Evolutionary conservation across 2,329 filamentous ascomycete genomes (phyloP), one percentile per base, ranked within the genome.

Genomic region (Arthrobotrys pseudoclavata): DNA sequence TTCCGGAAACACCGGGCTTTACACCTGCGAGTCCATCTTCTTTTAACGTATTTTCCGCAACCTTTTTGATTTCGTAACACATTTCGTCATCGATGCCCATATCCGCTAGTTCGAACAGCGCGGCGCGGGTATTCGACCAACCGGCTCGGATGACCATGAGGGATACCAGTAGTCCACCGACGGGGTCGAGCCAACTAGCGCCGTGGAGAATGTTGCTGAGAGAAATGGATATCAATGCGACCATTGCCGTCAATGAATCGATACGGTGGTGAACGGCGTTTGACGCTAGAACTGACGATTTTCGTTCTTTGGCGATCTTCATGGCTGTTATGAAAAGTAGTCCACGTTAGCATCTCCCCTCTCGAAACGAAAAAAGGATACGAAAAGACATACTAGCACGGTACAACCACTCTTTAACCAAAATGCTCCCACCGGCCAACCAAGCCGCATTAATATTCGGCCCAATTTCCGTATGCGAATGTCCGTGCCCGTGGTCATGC

Each of bases 181-280:
- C 92, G 9, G 96, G 94, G 84, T 99, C 96, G 62, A 98, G 87
- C 94, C 96, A 98, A 31, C 91, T 89, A 66, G 95, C 94, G 82
- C 94, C 91, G 70, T 91, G 88, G 80, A 97, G 87, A 64, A 96
- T 87, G 84, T 98, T 97, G 57, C 94, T 94, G 52, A 94, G 94
- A 18, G 93, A 89, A 81, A 99, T 97, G 24, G 93, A 95, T 71
- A 92, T 87, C 31, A 98, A 88, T 1, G 96, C 96, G 69, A 98
- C 96, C 81, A 98, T 92, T 80, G 95, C 95, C 0, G 96, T 99
- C 70, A 97, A 88, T 74, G 94, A 97, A 84, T 99, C 96, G 83
- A 99, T 91, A 77, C 96, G 93, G 86, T 98, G 96, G 85, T 99
- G 96, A 80, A 98, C 88, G 75, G 96, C 95, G 83, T 99, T 99